Evolutionary conservation across 164 flowering plant species (phyloP).

Genomic region (Protea cynaroides): DNA sequence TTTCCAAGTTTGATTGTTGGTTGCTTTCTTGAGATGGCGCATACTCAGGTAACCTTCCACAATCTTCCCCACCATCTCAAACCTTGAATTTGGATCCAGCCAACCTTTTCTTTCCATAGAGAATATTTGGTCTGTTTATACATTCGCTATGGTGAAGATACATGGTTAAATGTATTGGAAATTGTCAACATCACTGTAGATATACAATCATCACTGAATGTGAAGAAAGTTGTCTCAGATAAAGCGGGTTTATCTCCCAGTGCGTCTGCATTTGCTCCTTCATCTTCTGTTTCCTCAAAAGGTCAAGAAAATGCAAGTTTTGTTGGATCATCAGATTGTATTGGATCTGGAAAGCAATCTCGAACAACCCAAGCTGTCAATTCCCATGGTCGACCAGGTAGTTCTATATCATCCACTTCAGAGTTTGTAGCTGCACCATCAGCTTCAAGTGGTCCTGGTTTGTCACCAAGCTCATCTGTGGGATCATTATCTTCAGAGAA

Average conservation of each 20-base stretch:
- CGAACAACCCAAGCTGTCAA: constrained; percentile 31
- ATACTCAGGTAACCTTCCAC: too few species aligned
- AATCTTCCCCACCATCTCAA: too few species aligned
- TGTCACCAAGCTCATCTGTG: constrained; percentile 88
- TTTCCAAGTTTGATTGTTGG: too few species aligned
- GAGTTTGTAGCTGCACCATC: constrained; percentile 41
- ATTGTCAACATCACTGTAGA: constrained; percentile 23
- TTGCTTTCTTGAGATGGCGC: too few species aligned
- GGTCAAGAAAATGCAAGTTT: constrained; percentile 23
- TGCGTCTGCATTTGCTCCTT: constrained; percentile 32
- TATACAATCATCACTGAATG: constrained; percentile 17
- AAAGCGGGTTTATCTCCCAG: constrained; percentile 34
- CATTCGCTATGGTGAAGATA: background rate
- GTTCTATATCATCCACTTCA: constrained; percentile 70
- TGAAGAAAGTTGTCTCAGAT: constrained; percentile 32
- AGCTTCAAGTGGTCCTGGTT: constrained; percentile 45
- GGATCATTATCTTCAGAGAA: constrained; percentile 90
- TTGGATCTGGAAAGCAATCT: constrained; percentile 31
- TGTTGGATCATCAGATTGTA: constrained; percentile 27
- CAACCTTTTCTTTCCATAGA: background rate
- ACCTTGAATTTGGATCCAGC: background rate
- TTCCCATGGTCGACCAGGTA: constrained; percentile 43
- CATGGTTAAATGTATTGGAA: constrained; percentile 2
- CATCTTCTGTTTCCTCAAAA: constrained; percentile 30
- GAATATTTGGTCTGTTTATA: background rate